phyloP scores from a whole-genome alignment of 495 filamentous ascomycete species.

The Annulohypoxylon moriforme region DNA sequence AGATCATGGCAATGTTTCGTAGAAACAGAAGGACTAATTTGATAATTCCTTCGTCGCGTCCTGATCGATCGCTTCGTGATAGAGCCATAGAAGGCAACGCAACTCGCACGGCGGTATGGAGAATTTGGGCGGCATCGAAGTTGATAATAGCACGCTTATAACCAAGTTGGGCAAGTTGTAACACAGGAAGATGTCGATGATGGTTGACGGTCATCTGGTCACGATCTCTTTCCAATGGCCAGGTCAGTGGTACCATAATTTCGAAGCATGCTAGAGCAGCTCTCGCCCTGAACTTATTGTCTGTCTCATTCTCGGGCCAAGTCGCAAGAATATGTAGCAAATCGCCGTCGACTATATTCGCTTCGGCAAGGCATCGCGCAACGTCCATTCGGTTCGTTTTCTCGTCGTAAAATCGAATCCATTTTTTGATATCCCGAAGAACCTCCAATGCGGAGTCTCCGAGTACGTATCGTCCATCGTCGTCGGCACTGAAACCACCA shows the following conservation, averaged over 20 bases:
- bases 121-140: slow-evolving; percentile 76
- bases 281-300: slow-evolving; percentile 76
- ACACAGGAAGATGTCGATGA: slow-evolving; percentile 86
- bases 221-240: slow-evolving; percentile 84
- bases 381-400: slow-evolving; percentile 96
- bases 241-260: slow-evolving; percentile 92
- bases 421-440: slow-evolving; percentile 90
- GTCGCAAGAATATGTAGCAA: slow-evolving; percentile 86
- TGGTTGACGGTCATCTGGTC: slow-evolving; percentile 91
- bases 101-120: slow-evolving; percentile 80
- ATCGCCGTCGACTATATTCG: slow-evolving; percentile 91
- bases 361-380: slow-evolving; percentile 89
- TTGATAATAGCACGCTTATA: slow-evolving; percentile 93
- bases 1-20: slow-evolving; percentile 87
- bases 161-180: slow-evolving; percentile 84
- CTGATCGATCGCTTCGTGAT: slow-evolving; percentile 76
- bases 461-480: slow-evolving; percentile 80
- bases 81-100: slow-evolving; percentile 89
- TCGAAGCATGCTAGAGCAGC: slow-evolving; percentile 86
- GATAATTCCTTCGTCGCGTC: slow-evolving; percentile 91
- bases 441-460: slow-evolving; percentile 94
- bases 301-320: slow-evolving; percentile 79
- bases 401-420: slow-evolving; percentile 94
- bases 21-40: slow-evolving; percentile 90
- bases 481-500: slow-evolving; percentile 84